phyloP scores from a whole-genome alignment of 164 flowering plant species.

The Tinospora cordifolia region DNA sequence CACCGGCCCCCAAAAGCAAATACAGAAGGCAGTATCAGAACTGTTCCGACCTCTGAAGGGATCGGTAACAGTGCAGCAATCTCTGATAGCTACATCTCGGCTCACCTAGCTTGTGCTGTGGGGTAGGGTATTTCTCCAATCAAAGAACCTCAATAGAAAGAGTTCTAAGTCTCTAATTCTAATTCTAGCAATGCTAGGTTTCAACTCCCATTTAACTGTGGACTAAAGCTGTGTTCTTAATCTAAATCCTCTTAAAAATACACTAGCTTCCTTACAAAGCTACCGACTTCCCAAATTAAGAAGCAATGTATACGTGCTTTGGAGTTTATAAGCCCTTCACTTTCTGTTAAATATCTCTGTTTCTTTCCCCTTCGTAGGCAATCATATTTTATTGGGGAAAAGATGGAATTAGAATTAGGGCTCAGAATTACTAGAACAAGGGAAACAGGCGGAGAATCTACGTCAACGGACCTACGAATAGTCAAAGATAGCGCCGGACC shows the following conservation, averaged over 20 bases:
- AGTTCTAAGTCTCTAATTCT: not conserved
- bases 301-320: constrained; percentile 13
- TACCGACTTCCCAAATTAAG: constrained; percentile 5
- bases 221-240: not conserved
- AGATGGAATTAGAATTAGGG: constrained; percentile 40
- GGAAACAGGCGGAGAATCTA: constrained; percentile 28
- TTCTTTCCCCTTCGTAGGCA: not conserved
- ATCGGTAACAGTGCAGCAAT: not conserved
- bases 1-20: not conserved
- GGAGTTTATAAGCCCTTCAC: not conserved
- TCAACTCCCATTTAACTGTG: not conserved
- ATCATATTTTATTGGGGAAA: not conserved
- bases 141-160: not conserved
- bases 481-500: constrained; percentile 37
- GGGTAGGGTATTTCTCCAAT: not conserved
- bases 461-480: constrained; percentile 31
- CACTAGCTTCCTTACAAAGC: constrained; percentile 6
- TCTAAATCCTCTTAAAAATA: not conserved
- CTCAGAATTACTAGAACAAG: constrained; percentile 46
- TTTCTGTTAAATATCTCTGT: not conserved
- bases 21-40: not conserved
- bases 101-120: not conserved
- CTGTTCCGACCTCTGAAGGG: not conserved
- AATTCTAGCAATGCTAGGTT: not conserved
- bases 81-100: too few relatives aligned